Evolutionary conservation across 208 protist genomes (phyloP).

Genomic region (Leishmania tarentolae): DNA sequence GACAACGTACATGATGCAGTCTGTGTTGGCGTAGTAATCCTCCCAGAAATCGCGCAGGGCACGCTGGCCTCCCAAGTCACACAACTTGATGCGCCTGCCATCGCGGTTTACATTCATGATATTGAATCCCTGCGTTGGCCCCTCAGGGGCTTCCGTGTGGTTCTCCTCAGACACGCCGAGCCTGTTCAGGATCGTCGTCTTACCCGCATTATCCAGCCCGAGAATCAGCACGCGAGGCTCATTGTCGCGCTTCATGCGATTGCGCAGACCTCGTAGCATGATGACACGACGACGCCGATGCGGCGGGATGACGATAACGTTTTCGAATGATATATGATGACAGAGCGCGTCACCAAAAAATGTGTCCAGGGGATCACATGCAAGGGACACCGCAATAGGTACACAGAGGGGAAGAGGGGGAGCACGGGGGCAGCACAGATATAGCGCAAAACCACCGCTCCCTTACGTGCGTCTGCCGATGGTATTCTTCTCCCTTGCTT

Average conservation of each 20-base stretch:
- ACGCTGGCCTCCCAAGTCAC: constrained; percentile 99
- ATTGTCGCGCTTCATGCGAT: constrained; percentile 90
- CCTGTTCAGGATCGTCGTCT: constrained; percentile 96
- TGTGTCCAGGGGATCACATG: not conserved
- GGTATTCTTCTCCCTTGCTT: too few species aligned
- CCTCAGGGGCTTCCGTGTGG: constrained; percentile 86
- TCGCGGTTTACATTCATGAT: constrained; percentile 97
- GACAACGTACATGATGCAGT: constrained; percentile 98
- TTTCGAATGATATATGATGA: not conserved
- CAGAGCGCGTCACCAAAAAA: not conserved
- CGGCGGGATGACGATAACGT: not conserved
- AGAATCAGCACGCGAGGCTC: constrained; percentile 95
- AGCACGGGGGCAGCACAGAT: too few species aligned
- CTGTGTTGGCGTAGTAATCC: constrained; percentile 97
- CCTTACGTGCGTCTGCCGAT: not conserved
- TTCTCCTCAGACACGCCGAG: constrained; percentile 81
- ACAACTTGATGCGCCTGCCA: constrained; percentile 97
- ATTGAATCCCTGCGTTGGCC: constrained; percentile 99
- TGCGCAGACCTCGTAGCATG: constrained; percentile 88
- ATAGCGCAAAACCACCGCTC: not conserved
- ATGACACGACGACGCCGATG: not conserved
- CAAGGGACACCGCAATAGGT: not conserved
- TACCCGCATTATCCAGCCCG: constrained; percentile 96
- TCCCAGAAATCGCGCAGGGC: constrained; percentile 98
- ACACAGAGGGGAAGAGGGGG: not conserved